These are phyloP conservation scores for Globisporangium orthogonon DNA, from an alignment of 352 stramenopile species.

Conservation along the genomic window DNA sequence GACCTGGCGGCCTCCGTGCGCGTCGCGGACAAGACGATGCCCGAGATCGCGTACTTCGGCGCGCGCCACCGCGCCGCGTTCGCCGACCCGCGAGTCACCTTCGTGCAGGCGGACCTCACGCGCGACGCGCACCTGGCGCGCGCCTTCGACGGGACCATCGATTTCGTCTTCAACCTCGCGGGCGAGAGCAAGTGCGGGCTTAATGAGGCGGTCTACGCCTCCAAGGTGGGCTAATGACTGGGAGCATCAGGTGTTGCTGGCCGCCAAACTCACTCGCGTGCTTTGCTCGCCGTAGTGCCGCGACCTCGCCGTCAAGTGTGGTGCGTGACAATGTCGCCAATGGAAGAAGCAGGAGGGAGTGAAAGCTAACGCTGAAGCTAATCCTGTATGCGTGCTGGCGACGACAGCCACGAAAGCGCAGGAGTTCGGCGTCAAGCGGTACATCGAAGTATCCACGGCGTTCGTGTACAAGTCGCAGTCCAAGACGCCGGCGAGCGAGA, in stretches of 20 bases:
- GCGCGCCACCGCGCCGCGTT: constrained; percentile 63
- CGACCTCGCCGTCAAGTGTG: constrained; percentile 79
- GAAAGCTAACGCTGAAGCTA: no score
- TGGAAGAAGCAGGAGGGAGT: not conserved
- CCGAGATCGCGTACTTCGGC: constrained; percentile 85
- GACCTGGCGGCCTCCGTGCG: constrained; percentile 62
- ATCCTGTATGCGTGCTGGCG: no score
- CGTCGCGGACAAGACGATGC: constrained; percentile 84
- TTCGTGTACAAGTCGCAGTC: constrained; percentile 87
- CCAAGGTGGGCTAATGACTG: constrained; percentile 34
- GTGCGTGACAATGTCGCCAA: constrained; percentile 23
- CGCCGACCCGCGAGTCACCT: constrained; percentile 57
- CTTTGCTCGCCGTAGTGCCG: constrained; percentile 34
- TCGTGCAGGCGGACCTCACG: constrained; percentile 79
- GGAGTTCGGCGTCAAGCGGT: constrained; percentile 66
- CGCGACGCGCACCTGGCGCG: constrained; percentile 73
- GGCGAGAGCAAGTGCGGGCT: constrained; percentile 81
- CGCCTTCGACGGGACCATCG: constrained; percentile 72
- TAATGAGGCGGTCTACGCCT: constrained; percentile 66
- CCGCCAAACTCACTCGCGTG: not conserved
- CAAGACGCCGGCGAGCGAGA: constrained; percentile 57
- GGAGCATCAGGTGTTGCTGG: not conserved
- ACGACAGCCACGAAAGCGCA: constrained; percentile 49
- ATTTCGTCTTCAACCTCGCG: constrained; percentile 83
- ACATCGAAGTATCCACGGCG: constrained; percentile 82